Base-by-base conservation (phyloP, 1,284 basidiomycete genomes). In the Athelia sp. region DNA sequence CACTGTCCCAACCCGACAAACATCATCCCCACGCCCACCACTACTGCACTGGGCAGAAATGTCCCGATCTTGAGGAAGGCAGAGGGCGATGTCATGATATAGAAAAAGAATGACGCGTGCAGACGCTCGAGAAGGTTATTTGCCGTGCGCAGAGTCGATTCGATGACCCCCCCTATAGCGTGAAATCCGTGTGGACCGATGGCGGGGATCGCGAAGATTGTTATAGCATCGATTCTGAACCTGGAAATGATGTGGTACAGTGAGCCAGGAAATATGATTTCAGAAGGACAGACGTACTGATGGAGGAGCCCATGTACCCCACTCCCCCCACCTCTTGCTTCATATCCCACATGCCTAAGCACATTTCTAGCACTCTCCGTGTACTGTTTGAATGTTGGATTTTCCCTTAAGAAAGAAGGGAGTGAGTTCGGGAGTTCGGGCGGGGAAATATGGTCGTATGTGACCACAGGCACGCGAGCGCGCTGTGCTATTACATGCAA, bases 81-180 rank as follows among this genome's bases (percentile, higher is more conserved):
- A n/a, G 79, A 78, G 0, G 88, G 81, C 22, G 76, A 76, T 3
- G 88, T 82, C 52, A 95, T 71, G 52, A 98, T 76, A 69, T 94
- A 98, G 70, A 98, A 93, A 73, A 97, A 96, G 69, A 95, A 94
- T 1, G 92, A 95, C 3, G 94, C 93, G 64, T 98, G 94, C 19
- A 98, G 81, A 13, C 94, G 83, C 63, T 98, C 94, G 11, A 97
- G 78, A 6, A 97, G 78, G 62, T 98, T 98, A 68, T 96, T 97
- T 63, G 85, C 82, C 9, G 93, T 91, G 50, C 94, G 81, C 31
- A 96, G 72, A 11, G 88, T 86, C 1, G 90, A 93, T 68, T 98
- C 95, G 38, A 95, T 62, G 36, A 85, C 76, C 40, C 82, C 78
- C 57, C 96, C 96, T 18, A 99, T 74, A 1, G 93, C 82, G 70